Evolutionary conservation across 352 stramenopile species (phyloP).

Genomic region (Elongisporangium senticosum): DNA sequence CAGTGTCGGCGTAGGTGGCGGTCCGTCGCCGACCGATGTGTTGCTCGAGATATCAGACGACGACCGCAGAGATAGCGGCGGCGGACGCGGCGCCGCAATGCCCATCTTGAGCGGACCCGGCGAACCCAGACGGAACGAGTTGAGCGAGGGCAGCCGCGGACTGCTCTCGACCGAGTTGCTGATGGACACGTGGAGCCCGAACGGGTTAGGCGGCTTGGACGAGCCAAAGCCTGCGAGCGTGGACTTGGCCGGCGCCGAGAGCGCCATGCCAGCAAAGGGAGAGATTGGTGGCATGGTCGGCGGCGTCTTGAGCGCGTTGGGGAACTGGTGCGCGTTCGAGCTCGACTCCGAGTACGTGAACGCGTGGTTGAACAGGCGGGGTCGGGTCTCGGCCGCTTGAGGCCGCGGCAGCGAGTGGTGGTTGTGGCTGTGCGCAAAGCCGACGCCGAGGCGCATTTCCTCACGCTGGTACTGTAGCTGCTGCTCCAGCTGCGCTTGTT

Average conservation of each 20-base stretch:
- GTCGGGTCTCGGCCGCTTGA: constrained; percentile 15
- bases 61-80: constrained; percentile 51
- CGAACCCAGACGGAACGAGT: constrained; percentile 61
- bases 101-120: constrained; percentile 58
- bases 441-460: constrained; percentile 75
- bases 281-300: constrained; percentile 57
- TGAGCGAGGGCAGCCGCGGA: constrained; percentile 61
- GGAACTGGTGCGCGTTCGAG: constrained; percentile 26
- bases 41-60: constrained; percentile 44
- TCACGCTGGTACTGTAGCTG: constrained; percentile 70
- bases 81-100: constrained; percentile 42
- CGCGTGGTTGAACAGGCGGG: constrained; percentile 32
- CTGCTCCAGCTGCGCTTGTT: constrained; percentile 64
- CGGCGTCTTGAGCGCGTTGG: constrained; percentile 33
- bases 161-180: constrained; percentile 53
- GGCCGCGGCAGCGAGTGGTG: constrained; percentile 21
- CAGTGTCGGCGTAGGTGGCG: constrained; percentile 17
- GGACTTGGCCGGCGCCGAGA: constrained; percentile 58
- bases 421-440: constrained; percentile 34
- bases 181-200: constrained; percentile 13
- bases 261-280: constrained; percentile 61
- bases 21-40: constrained; percentile 19
- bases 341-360: constrained; percentile 59
- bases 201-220: constrained; percentile 52
- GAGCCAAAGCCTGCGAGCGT: constrained; percentile 12